Percentiles rank a stretch among this genome's conserved stretches.
phyloP scores from a whole-genome alignment of 495 filamentous ascomycete species.

The Podospora bellae-mahoneyi region DNA sequence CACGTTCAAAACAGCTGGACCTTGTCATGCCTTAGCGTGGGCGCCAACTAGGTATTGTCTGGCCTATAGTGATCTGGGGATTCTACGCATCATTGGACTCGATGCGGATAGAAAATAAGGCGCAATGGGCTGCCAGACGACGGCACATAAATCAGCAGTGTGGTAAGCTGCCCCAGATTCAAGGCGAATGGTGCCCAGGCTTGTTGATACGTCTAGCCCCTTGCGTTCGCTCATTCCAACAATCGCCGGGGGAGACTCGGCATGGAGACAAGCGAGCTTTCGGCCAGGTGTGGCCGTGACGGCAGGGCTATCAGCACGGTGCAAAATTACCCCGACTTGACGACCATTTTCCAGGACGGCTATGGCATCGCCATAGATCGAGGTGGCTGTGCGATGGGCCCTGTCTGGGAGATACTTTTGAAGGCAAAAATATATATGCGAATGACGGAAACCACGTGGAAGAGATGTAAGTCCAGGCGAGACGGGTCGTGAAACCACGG shows the following conservation, averaged over 20 bases:
- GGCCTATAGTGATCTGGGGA: conserved; percentile 79
- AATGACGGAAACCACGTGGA: not conserved
- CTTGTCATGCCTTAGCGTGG: conserved; percentile 74
- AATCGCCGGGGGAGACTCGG: not conserved
- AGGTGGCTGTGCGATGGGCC: conserved; percentile 15
- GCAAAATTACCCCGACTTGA: conserved; percentile 18
- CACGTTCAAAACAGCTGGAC: conserved; percentile 65
- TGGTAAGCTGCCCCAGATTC: not conserved
- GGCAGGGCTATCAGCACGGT: conserved; percentile 21
- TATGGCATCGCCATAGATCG: not conserved
- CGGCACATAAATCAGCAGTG: not conserved
- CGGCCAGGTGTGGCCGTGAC: not conserved
- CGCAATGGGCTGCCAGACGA: not conserved
- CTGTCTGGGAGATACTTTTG: not conserved
- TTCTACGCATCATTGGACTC: conserved; percentile 75
- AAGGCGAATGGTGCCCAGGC: not conserved
- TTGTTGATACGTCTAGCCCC: too few species aligned
- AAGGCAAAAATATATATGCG: not conserved
- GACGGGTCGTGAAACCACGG: not conserved
- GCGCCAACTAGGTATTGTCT: conserved; percentile 86
- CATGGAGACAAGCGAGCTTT: not conserved
- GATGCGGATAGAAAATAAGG: conserved; percentile 42
- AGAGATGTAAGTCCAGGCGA: not conserved
- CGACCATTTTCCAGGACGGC: not conserved
- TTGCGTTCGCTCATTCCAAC: not conserved